Evolutionary conservation across 768 basidiomycete genomes (phyloP), one percentile per base, ranked within the genome.

Genomic region (Tylopilus subfusipes): DNA sequence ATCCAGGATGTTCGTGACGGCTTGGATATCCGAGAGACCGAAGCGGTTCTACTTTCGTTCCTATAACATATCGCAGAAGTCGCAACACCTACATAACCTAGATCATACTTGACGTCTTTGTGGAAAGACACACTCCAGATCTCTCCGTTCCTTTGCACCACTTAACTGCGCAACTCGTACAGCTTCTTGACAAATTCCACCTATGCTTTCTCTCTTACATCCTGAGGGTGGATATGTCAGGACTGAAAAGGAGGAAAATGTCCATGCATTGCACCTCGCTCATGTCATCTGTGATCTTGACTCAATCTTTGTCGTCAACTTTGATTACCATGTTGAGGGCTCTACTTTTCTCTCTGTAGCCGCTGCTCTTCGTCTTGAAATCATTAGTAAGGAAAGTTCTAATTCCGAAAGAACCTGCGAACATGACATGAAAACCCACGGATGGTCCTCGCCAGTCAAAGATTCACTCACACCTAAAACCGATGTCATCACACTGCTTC

Each of bases 241-340:
- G n/a, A n/a, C n/a, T n/a, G n/a, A 27, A 27, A 27, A 27, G 25
- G n/a, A n/a, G n/a, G n/a, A n/a, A n/a, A n/a, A n/a, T n/a, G 25
- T 27, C 25, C 3, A 27, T 27, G 25, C 25, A 27, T 27, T 43
- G 18, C 34, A 84, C 86, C 82, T 98, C 98, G 9, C 77, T 86
- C 51, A 86, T 66, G 64, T 98, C 95, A 69, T 98, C 97, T 51
- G 92, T 94, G 62, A 99, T 83, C 73, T 99, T 98, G 61, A 98
- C 83, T 60, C 93, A 96, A 2, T 85, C 83, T 53, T 76, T 76
- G 11, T 79, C 81, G 63, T 90, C 76, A 13, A 97, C 85, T 65
- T 98, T 98, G 73, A 98, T 94, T 46, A 99, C 96, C 66, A 98
- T 98, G 65, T 96, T 97, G 58, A 97, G 69, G 21, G 93, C 82